phyloP scores from a whole-genome alignment of 306 rosid species.

The Citrullus mucosospermus region DNA sequence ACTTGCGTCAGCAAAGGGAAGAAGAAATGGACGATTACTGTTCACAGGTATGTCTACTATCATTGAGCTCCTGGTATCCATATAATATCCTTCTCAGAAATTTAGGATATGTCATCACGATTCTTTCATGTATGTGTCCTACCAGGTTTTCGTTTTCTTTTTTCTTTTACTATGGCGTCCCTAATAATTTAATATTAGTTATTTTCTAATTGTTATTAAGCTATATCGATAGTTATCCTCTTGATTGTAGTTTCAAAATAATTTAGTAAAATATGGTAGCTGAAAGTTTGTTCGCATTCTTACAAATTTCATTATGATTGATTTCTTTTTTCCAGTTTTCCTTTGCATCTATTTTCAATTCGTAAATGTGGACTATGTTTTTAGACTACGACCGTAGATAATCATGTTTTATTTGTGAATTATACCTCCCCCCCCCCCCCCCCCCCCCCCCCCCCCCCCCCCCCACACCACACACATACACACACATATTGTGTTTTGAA shows the following conservation, averaged over 20 bases:
- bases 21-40: slow-evolving; percentile 95
- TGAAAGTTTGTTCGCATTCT: neutral
- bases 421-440: neutral
- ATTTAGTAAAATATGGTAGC: neutral
- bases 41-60: slow-evolving; percentile 50
- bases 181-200: neutral
- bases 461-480: no score
- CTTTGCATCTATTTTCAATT: neutral
- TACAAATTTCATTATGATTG: neutral
- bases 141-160: neutral
- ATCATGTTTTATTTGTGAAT: neutral
- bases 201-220: neutral
- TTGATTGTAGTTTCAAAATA: neutral
- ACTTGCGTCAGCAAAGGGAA: slow-evolving; percentile 83
- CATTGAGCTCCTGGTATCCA: neutral
- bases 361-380: neutral
- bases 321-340: neutral
- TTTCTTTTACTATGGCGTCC: neutral
- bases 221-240: neutral
- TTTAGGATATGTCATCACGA: neutral
- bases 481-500: neutral
- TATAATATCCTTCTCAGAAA: neutral
- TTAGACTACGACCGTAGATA: neutral
- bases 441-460: neutral
- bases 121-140: neutral